Base-by-base conservation (phyloP, 2,329 filamentous ascomycete species). In the Xylaria sp. region DNA sequence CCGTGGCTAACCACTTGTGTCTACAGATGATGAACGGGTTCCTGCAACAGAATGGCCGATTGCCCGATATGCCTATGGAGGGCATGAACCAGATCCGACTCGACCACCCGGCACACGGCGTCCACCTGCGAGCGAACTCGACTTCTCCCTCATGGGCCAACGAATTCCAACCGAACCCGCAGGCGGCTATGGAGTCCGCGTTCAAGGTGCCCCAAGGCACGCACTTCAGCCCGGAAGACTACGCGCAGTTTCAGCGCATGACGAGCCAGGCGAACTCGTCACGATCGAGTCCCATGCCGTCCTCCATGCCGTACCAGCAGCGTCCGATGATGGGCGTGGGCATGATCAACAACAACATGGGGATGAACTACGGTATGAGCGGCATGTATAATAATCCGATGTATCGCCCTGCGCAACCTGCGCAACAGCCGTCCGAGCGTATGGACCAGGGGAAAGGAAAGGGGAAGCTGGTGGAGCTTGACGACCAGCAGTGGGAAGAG, bases 401-500 rank as follows among this genome's bases (percentile, higher is more conserved):
- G 78, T 79, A 78, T 63, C 75, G 67, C 20, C 73, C 79, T 64
- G 65, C 74, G 66, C 74, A n/a, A n/a, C n/a, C n/a, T n/a, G n/a
- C 71, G 29, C 73, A 76, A 52, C 71, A 74, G 50, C 71, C 70
- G 43, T 71, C 74, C 61, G 70, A 73, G 50, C 68, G 68, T 41
- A 71, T 74, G 63, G 69, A 79, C 39, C 79, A 83, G 60, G 78
- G 75, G 45, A 89, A 92, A 72, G 90, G 89, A 54, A 97, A 97
- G 71, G 92, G 90, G 38, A 96, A 95, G 73, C 85, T 97, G 76
- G 88, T 97, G 11, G 94, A 97, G 76, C 83, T 97, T 20, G 91
- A 97, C 70, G 93, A 99, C 65, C 79, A 88, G 67, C 89, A 96
- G 69, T 97, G 94, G 94, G 93, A 97, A 74, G 91, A 92, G 65